These are phyloP conservation scores for Meyerozyma sp. DNA, from an alignment of 1,139 yeast species.

Conservation along the genomic window DNA sequence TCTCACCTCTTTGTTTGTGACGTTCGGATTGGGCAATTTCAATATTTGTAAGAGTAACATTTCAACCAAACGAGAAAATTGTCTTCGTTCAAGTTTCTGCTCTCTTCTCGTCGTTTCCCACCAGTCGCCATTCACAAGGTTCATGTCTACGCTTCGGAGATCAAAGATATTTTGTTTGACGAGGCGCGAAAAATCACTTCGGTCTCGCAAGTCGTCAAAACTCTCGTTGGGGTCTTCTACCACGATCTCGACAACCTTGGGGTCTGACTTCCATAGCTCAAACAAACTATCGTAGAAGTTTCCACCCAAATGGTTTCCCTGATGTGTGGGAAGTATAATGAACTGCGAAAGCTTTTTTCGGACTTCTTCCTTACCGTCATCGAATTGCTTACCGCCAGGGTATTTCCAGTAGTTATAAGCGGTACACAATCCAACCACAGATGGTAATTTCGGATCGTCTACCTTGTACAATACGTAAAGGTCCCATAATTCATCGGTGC, in stretches of 20 bases:
- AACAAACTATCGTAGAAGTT: conserved; percentile 54
- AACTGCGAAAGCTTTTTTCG: conserved; percentile 87
- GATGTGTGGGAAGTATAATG: conserved; percentile 75
- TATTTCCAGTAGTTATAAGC: conserved; percentile 83
- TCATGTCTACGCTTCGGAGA: conserved; percentile 17
- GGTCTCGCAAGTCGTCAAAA: conserved; percentile 86
- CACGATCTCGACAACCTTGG: conserved; percentile 62
- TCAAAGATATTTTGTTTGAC: conserved; percentile 12
- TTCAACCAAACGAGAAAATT: conserved; percentile 71
- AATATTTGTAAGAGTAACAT: conserved; percentile 57
- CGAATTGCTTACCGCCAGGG: conserved; percentile 54
- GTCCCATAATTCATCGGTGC: conserved; percentile 71
- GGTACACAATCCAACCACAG: conserved; percentile 74
- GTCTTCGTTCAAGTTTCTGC: conserved; percentile 71
- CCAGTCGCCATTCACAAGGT: conserved; percentile 37
- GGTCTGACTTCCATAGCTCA: conserved; percentile 50
- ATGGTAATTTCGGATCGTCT: conserved; percentile 28
- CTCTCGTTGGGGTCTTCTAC: conserved; percentile 95
- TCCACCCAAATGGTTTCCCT: conserved; percentile 67
- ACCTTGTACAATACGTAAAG: conserved; percentile 47
- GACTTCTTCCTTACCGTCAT: conserved; percentile 33
- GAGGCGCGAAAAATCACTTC: conserved; percentile 65
- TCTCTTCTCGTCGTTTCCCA: conserved; percentile 24
- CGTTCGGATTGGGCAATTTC: conserved; percentile 10
- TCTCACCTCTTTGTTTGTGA: conserved; percentile 40